Evolutionary conservation across 805 yeast species (phyloP).

Genomic region (Ogataea henricii): DNA sequence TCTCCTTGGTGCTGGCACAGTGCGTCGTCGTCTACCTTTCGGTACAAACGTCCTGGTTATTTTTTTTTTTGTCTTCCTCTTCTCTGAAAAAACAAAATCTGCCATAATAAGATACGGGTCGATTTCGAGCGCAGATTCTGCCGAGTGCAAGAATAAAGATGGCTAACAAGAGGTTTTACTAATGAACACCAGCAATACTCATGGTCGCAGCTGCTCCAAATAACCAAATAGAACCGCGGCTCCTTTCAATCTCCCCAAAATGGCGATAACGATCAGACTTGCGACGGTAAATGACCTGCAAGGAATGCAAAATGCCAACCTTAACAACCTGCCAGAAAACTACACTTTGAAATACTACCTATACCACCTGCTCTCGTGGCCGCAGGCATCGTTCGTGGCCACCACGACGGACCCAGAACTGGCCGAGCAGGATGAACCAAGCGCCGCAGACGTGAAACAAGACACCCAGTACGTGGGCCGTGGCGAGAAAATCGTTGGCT

Average conservation of each 20-base stretch:
- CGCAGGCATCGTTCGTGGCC: constrained; percentile 95
- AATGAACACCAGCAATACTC: no score
- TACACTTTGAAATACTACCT: constrained; percentile 89
- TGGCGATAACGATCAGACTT: constrained; percentile 86
- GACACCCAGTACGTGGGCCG: constrained; percentile 55
- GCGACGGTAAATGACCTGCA: constrained; percentile 86
- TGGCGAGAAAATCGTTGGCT: constrained; percentile 89
- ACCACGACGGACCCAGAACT: constrained; percentile 63
- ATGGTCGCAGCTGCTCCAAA: not conserved
- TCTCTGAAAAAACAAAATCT: not conserved
- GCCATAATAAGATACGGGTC: constrained; percentile 10
- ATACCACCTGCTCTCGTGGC: constrained; percentile 95
- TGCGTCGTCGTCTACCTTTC: no score
- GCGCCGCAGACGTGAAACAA: constrained; percentile 20
- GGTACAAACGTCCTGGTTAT: no score
- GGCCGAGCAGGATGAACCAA: constrained; percentile 26
- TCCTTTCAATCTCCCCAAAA: constrained; percentile 27
- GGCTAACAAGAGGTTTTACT: no score
- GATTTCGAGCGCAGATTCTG: not conserved
- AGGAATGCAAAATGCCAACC: constrained; percentile 94
- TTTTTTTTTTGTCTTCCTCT: not conserved
- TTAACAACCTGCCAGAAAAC: constrained; percentile 92
- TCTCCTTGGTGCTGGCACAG: no score
- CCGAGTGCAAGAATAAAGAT: constrained; percentile 1
- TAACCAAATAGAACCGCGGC: not conserved